Base-by-base conservation (phyloP, 2,329 filamentous ascomycete genomes). In the Tolypocladium ophioglossoides region DNA sequence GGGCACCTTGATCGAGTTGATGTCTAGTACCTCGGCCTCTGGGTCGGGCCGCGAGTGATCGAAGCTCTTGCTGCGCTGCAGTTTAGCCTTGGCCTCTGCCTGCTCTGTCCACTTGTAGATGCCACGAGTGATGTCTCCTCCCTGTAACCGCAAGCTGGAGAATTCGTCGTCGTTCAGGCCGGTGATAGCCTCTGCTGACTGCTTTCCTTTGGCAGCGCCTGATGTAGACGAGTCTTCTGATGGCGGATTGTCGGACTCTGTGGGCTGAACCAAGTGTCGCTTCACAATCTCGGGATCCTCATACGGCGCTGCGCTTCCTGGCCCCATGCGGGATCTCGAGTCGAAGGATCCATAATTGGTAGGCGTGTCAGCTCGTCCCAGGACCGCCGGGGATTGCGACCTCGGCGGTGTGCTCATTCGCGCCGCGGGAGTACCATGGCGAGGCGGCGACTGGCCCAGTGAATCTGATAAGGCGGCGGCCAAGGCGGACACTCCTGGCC, bases 21-120 rank as follows among this genome's bases (percentile, higher is more conserved):
- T 96, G 65, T 96, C 87, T 52, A 94, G 77, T 2, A 85, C 82
- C 51, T 94, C 88, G 54, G 85, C 83, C 65, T 94, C 88, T 0
- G 90, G 89, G 37, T 87, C 84, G 7, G 89, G 88, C 35, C 90
- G 81, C 38, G 86, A 78, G 48, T 89, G 73, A 63, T 86, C 84
- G 68, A 96, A 96, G 70, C 91, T 97, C 73, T 91, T 86, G 72
- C 91, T 96, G 63, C 92, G 83, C 62, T 86, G 82, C 64, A 84
- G 76, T 62, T 82, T 82, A 57, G 77, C 79, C 60, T 85, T 82
- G 49, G 83, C 77, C 65, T 95, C 85, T 52, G 87, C 87, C 67
- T 95, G 89, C 69, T 97, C 91, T 7, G 91, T 90, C 89, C 95
- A 99, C 62, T 89, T 86, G 75, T 99, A 99, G 63, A 99, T 95